Evolutionary conservation across 2,329 filamentous ascomycete genomes (phyloP).

Genomic region (Gnomoniopsis sp.): DNA sequence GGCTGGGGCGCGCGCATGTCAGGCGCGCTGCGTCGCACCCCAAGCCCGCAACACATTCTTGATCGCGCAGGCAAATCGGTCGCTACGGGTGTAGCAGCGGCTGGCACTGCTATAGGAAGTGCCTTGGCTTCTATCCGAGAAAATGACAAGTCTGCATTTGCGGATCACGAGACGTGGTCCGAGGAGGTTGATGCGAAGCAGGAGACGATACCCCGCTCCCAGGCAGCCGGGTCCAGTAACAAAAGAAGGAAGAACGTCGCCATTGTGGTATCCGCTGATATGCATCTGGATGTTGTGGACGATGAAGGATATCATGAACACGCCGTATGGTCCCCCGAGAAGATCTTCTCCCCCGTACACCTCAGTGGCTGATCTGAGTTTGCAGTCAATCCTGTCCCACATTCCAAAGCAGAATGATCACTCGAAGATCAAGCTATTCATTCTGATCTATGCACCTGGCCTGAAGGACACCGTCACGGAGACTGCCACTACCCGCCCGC

Average conservation of each 20-base stretch:
- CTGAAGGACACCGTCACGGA: slow-evolving; percentile 65
- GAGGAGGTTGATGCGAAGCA: slow-evolving; percentile 77
- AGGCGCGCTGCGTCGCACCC: slow-evolving; percentile 74
- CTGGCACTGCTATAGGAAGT: slow-evolving; percentile 76
- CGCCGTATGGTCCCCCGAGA: slow-evolving; percentile 58
- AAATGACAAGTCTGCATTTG: slow-evolving; percentile 75
- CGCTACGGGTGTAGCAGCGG: slow-evolving; percentile 76
- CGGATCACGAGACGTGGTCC: slow-evolving; percentile 87
- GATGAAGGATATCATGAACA: slow-evolving; percentile 68
- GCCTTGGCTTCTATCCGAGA: slow-evolving; percentile 81
- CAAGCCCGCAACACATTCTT: slow-evolving; percentile 85
- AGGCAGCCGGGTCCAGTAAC: slow-evolving; percentile 35
- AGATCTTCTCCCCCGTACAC: background rate
- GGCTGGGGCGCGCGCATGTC: slow-evolving; percentile 77
- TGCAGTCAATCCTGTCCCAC: slow-evolving; percentile 80
- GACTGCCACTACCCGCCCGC: slow-evolving; percentile 52
- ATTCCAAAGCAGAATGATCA: slow-evolving; percentile 76
- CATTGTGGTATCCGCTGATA: slow-evolving; percentile 81
- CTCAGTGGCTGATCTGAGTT: background rate
- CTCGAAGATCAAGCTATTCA: slow-evolving; percentile 71
- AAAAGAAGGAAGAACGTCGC: slow-evolving; percentile 72
- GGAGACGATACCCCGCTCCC: slow-evolving; percentile 36
- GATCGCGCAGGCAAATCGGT: slow-evolving; percentile 80
- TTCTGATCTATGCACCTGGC: slow-evolving; percentile 84
- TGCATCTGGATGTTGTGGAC: slow-evolving; percentile 54